These are phyloP conservation scores for Cladophialophora chaetospira DNA, from an alignment of 2,329 filamentous ascomycete species.

Conservation along the genomic window DNA sequence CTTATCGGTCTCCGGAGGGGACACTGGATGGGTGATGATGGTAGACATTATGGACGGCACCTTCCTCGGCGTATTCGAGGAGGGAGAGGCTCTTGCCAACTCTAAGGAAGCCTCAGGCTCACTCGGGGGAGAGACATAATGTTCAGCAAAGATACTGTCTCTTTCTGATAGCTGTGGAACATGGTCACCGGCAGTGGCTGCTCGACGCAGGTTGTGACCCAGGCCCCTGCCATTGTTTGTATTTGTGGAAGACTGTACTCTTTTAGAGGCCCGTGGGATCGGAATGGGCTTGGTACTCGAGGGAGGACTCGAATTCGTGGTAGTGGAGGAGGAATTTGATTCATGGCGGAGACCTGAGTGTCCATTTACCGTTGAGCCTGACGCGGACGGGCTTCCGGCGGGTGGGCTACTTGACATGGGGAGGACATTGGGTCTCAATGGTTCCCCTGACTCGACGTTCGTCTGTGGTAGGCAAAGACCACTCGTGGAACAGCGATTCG, in stretches of 20 bases:
- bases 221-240: slow-evolving; percentile 25
- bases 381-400: slow-evolving; percentile 49
- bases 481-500: slow-evolving; percentile 32
- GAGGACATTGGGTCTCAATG: slow-evolving; percentile 49
- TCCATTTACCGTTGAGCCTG: slow-evolving; percentile 41
- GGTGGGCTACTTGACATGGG: slow-evolving; percentile 53
- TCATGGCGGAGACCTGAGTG: slow-evolving; percentile 37
- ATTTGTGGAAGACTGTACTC: slow-evolving; percentile 13
- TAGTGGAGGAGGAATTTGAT: slow-evolving; percentile 34
- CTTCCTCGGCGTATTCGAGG: slow-evolving; percentile 15
- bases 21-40: slow-evolving; percentile 23
- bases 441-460: neutral
- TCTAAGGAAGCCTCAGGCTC: slow-evolving; percentile 20
- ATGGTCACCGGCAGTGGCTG: slow-evolving; percentile 33
- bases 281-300: slow-evolving; percentile 40
- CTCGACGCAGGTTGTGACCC: slow-evolving; percentile 19
- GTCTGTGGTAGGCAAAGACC: slow-evolving; percentile 17
- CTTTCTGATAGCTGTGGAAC: slow-evolving; percentile 61
- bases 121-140: slow-evolving; percentile 57
- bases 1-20: slow-evolving; percentile 24
- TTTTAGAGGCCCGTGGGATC: slow-evolving; percentile 35
- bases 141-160: slow-evolving; percentile 66
- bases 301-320: slow-evolving; percentile 33
- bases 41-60: slow-evolving; percentile 24
- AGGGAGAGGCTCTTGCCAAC: slow-evolving; percentile 12